Evolutionary conservation across 108 stramenopile genomes (phyloP), one percentile per base, ranked within the genome.

Genomic region (Nitzschia sp.): DNA sequence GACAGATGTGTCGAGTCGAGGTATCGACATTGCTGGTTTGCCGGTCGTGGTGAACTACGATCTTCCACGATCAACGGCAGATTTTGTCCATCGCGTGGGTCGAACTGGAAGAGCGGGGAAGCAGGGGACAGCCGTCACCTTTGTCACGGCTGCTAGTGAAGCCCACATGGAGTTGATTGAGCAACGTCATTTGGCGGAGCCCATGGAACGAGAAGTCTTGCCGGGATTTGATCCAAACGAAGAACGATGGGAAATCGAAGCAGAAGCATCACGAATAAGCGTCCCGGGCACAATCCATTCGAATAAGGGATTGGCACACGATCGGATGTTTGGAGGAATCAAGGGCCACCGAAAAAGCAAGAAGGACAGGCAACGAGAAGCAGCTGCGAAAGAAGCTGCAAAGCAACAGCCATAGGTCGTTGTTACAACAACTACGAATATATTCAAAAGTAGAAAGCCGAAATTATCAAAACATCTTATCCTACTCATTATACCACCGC

Each of bases 41-140:
- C 81, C 92, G 19, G 89, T 80, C 1, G 95, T 99, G 30, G 76
- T 98, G 26, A 92, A 96, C 68, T 85, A 92, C 58, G 94, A 97
- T 58, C 80, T 96, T 16, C 97, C 98, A 22, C 72, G 83, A n/a
- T 88, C 87, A 33, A 72, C 89, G 13, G 83, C 82, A 17, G 97
- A 97, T 66, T 91, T 92, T 54, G 93, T 95, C 1, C 98, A 99
- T 76, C 89, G 98, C 15, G 84, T 90, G 17, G 98, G 98, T 23
- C 72, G 98, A 19, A 98, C 97, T 4, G 98, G 97, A 11, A 87
- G 98, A n/a, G 98, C 97, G 0, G 97, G 97, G 11, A 77, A 85
- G 36, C 74, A 66, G 32, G 98, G 98, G 16, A 73, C 68, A 22
- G 94, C 95, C 11, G 73, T 98, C 56, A 89, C 93, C 13, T 94